Evolutionary conservation across 352 stramenopile species (phyloP).

Genomic region (Globisporangium sylvaticum): DNA sequence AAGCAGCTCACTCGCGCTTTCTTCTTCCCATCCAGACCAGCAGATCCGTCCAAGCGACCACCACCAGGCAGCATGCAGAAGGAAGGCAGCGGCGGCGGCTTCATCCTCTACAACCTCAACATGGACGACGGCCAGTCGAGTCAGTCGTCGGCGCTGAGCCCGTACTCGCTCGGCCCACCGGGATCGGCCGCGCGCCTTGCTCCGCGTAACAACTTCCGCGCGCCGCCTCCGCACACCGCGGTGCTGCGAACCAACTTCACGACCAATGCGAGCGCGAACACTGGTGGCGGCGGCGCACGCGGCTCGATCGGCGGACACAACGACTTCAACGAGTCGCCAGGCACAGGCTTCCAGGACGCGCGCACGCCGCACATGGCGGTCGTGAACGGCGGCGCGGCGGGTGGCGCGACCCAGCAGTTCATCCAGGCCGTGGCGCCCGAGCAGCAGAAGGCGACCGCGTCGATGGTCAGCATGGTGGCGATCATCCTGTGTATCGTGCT

Average conservation of each 20-base stretch:
- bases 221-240: constrained; percentile 41
- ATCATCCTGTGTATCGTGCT: constrained; percentile 47
- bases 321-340: constrained; percentile 32
- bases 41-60: not conserved
- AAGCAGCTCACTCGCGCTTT: constrained; percentile 2
- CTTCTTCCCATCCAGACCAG: not conserved
- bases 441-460: constrained; percentile 29
- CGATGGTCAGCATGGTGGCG: constrained; percentile 43
- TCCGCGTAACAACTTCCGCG: constrained; percentile 20
- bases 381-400: not conserved
- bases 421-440: constrained; percentile 21
- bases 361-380: constrained; percentile 32
- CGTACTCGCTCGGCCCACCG: constrained; percentile 22
- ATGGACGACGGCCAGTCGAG: constrained; percentile 43
- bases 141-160: constrained; percentile 28
- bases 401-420: constrained; percentile 13
- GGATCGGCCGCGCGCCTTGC: constrained; percentile 21
- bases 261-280: constrained; percentile 18
- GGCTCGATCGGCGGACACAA: constrained; percentile 21
- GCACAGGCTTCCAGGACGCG: constrained; percentile 50
- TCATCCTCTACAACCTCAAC: constrained; percentile 40
- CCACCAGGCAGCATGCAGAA: constrained; percentile 9
- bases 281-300: constrained; percentile 8
- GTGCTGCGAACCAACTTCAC: constrained; percentile 72
- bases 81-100: constrained; percentile 17